Evolutionary conservation across 2,329 filamentous ascomycete genomes (phyloP).

Genomic region (Macrophomina pseudophaseolina): DNA sequence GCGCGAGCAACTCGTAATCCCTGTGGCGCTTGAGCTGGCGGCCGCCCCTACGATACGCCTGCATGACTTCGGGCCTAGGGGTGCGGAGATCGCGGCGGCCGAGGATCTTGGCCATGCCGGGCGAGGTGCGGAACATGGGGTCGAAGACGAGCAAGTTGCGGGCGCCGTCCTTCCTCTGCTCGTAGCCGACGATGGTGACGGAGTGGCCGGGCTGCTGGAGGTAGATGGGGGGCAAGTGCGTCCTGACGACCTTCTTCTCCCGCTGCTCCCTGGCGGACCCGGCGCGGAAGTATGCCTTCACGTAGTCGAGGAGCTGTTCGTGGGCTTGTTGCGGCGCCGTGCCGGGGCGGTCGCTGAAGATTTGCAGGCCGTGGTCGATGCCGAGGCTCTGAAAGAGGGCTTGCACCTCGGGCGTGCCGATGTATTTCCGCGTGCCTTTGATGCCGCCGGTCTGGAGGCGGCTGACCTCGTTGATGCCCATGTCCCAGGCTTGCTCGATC

Average conservation of each 20-base stretch:
- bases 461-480: conserved; percentile 76
- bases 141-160: conserved; percentile 84
- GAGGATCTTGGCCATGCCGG: conserved; percentile 65
- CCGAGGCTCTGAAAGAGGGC: conserved; percentile 74
- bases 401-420: conserved; percentile 88
- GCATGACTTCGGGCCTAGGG: conserved; percentile 61
- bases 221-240: conserved; percentile 81
- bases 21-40: conserved; percentile 72
- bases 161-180: conserved; percentile 68
- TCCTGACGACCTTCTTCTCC: conserved; percentile 68
- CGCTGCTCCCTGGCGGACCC: neutral
- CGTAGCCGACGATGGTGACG: conserved; percentile 85
- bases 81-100: conserved; percentile 53
- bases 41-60: conserved; percentile 71
- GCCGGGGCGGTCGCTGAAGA: conserved; percentile 56
- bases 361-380: conserved; percentile 61
- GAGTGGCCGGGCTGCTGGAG: conserved; percentile 92
- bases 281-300: conserved; percentile 75
- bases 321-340: conserved; percentile 49
- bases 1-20: conserved; percentile 78
- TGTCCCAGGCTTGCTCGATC: conserved; percentile 89
- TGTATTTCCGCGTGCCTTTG: conserved; percentile 88
- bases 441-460: conserved; percentile 86
- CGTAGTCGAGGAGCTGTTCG: conserved; percentile 65
- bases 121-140: conserved; percentile 76